Evolutionary conservation across 331 rosid species (phyloP).

Genomic region (Pyrus hybrid): DNA sequence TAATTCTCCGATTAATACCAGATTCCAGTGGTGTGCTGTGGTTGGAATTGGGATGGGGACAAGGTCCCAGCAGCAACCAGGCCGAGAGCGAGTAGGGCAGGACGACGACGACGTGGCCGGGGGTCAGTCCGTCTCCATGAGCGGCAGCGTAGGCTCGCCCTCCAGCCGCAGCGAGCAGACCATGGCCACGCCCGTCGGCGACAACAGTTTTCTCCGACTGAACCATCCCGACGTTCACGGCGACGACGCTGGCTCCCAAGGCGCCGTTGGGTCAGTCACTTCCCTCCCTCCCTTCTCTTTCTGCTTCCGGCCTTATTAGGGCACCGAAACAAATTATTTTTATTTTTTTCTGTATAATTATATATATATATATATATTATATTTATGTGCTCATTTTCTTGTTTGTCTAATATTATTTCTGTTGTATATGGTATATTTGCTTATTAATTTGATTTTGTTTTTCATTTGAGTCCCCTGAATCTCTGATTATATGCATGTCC

Average conservation of each 20-base stretch:
- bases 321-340: neutral
- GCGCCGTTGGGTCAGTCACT: conserved; percentile 59
- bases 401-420: neutral
- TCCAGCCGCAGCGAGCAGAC: conserved; percentile 93
- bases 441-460: no score
- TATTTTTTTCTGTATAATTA: neutral
- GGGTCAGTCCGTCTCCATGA: conserved; percentile 70
- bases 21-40: neutral
- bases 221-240: conserved; percentile 69
- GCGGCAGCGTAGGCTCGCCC: conserved; percentile 83
- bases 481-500: neutral
- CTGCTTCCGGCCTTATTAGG: neutral
- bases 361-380: no score
- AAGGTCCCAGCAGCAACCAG: conserved; percentile 44
- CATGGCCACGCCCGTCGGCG: conserved; percentile 73
- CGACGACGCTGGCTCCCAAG: conserved; percentile 81
- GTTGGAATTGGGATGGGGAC: conserved; percentile 46
- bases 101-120: conserved; percentile 52
- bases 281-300: neutral
- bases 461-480: neutral
- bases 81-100: conserved; percentile 32
- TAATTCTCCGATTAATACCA: neutral
- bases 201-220: conserved; percentile 47
- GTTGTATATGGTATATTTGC: neutral
- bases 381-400: neutral